Percentiles rank a stretch among this genome's conserved stretches.
Evolutionary conservation across 768 basidiomycete species (phyloP).

Genomic region (Auriscalpium microsporum): DNA sequence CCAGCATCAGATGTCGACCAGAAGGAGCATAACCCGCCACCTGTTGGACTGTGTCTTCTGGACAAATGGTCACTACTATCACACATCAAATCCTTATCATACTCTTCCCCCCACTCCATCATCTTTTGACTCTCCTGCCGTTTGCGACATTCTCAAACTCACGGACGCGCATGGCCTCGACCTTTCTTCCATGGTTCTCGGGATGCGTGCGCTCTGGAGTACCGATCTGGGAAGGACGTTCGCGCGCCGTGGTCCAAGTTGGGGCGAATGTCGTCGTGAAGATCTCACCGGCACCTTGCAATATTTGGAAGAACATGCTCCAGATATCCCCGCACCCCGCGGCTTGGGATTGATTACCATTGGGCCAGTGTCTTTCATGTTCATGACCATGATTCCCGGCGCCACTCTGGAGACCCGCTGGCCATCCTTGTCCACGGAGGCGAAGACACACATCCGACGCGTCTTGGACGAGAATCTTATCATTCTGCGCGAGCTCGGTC

Average conservation of each 20-base stretch:
- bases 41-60: no score
- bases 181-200: not conserved
- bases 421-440: conserved; percentile 1
- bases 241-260: conserved; percentile 8
- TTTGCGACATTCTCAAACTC: not conserved
- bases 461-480: not conserved
- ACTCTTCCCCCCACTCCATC: not conserved
- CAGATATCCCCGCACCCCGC: not conserved
- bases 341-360: not conserved
- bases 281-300: conserved; percentile 6
- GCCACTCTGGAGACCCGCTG: conserved; percentile 13
- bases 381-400: conserved; percentile 12
- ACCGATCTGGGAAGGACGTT: conserved; percentile 2
- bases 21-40: not conserved
- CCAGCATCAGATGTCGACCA: not conserved
- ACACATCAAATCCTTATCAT: no score
- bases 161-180: not conserved
- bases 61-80: no score
- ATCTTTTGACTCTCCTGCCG: not conserved
- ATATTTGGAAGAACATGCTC: conserved; percentile 3
- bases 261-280: conserved; percentile 9
- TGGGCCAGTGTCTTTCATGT: not conserved
- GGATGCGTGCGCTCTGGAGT: not conserved
- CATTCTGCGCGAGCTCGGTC: not conserved
- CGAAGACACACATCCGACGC: conserved; percentile 4